Base-by-base conservation (phyloP, 1,284 basidiomycete species). In the Malassezia pachydermatis region DNA sequence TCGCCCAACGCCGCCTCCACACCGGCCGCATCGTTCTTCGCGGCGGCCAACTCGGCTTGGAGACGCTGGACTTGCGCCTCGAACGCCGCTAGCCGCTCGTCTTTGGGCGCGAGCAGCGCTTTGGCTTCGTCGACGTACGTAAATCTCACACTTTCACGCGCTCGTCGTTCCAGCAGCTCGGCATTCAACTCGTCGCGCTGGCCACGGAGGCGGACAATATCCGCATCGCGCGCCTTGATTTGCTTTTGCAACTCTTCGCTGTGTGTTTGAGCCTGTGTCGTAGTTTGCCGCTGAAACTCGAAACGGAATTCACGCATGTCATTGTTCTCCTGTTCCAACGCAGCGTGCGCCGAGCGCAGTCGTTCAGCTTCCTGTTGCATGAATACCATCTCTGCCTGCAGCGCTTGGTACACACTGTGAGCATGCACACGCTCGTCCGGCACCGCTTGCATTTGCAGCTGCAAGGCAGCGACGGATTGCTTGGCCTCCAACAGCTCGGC, bases 61-160 rank as follows among this genome's bases (percentile, higher is more conserved):
- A 86, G 75, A 25, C 90, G 77, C 38, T 77, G 78, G 14, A 86
- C 76, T 72, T 96, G 86, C 2, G 83, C 84, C 48, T 80, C 74
- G 32, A 95, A 72, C 19, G 81, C 79, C 5, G 73, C 73, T 41
- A 95, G 82, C 20, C 88, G 82, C 58, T 86, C 84, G 79, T 87
- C 67, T 40, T 67, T 67, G 20, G 54, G 54, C 38, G 57, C 57
- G 24, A 67, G 55, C 30, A 71, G 46, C 28, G 59, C 54, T 51
- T 65, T 66, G 55, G 65, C 62, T 48, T 71, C 68, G 22, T 68
- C 65, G 39, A 63, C 57, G 48, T 67, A 62, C 8, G 54, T 53
- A 25, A 63, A 62, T 46, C 62, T 60, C 51, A 70, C 60, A 28
- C 55, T 48, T 36, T 70, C 68, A 40, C 63, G 59, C 27, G 57